These are phyloP conservation scores for Talaromyces piceae DNA, from an alignment of 2,329 filamentous ascomycete genomes.

Conservation along the genomic window DNA sequence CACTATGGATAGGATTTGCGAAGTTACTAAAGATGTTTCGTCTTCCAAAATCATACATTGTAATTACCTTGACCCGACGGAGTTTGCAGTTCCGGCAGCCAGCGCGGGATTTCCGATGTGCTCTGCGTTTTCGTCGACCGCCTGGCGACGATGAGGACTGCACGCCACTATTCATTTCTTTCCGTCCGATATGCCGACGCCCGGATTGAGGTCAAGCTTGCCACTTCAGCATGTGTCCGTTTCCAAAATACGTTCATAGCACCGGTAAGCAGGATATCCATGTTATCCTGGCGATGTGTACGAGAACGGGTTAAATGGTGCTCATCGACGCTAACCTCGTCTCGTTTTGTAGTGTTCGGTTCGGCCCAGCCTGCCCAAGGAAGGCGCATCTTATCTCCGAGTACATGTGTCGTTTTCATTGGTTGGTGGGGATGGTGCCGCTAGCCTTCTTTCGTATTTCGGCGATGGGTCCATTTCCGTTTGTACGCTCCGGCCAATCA, in stretches of 20 bases:
- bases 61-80: constrained; percentile 11
- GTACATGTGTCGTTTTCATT: too few species aligned
- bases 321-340: neutral
- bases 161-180: neutral
- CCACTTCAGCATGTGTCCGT: too few species aligned
- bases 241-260: too few species aligned
- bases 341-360: neutral
- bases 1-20: constrained; percentile 35
- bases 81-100: constrained; percentile 49
- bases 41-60: neutral
- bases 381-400: neutral
- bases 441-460: neutral
- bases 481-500: neutral
- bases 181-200: neutral
- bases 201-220: neutral
- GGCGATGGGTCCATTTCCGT: neutral
- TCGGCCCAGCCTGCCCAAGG: neutral
- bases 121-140: constrained; percentile 12
- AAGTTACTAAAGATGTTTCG: neutral
- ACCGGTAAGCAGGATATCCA: neutral
- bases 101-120: constrained; percentile 47
- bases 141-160: neutral
- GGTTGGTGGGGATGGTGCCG: neutral
- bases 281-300: neutral
- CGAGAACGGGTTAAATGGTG: neutral